These are phyloP conservation scores for Pseudogymnoascus verrucosus DNA, from an alignment of 2,329 filamentous ascomycete genomes.

Conservation along the genomic window DNA sequence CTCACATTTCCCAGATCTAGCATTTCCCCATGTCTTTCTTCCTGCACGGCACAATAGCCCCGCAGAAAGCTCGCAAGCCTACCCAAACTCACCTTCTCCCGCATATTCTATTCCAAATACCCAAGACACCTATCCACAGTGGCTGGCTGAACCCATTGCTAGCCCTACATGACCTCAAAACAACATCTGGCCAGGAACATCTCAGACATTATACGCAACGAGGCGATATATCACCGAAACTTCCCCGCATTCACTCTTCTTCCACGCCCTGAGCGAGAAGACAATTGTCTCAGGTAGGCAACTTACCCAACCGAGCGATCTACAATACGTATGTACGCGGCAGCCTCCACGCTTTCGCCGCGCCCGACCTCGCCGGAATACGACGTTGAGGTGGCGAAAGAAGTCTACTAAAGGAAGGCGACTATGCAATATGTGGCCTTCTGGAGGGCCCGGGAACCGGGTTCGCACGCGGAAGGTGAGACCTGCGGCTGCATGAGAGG, in stretches of 20 bases:
- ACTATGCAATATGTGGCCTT: not conserved
- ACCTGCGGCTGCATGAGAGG: not conserved
- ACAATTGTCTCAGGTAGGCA: not conserved
- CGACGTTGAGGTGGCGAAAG: not conserved
- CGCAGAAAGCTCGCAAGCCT: not conserved
- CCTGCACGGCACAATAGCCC: not conserved
- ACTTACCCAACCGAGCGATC: not conserved
- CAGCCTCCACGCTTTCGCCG: not conserved
- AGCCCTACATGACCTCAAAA: not conserved
- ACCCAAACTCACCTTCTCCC: not conserved
- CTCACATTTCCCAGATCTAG: not conserved
- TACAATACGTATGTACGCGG: not conserved
- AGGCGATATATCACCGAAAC: not conserved
- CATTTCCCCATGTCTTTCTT: not conserved
- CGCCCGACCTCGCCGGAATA: not conserved
- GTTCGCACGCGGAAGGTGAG: not conserved
- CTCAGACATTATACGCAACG: not conserved
- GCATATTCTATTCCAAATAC: slow-evolving; percentile 3
- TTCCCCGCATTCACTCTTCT: not conserved
- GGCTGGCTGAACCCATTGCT: not conserved
- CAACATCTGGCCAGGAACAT: not conserved
- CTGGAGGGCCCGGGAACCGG: not conserved
- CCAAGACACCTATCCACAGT: not conserved
- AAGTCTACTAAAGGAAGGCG: not conserved
- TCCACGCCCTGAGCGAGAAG: not conserved